A percentile compares a stretch with the other conserved stretches of the same genome.
Conservation (phyloP, 495 filamentous ascomycete species). For the Penicillium steckii region DNA sequence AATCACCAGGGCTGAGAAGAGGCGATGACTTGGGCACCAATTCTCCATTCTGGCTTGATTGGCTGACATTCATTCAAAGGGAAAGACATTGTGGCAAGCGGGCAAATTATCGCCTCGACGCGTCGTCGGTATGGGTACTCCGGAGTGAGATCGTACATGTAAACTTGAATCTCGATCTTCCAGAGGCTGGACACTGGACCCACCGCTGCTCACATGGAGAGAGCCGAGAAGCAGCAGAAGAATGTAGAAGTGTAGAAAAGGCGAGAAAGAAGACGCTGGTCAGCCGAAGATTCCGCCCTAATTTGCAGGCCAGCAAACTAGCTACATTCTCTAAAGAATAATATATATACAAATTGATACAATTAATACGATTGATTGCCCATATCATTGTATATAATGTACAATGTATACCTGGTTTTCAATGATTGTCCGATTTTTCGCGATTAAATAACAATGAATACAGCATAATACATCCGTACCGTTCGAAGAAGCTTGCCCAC, state of each 20-base stretch:
- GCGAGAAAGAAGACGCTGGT: too few relatives aligned
- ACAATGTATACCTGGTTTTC: too few relatives aligned
- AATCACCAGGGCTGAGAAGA: constrained; percentile 15
- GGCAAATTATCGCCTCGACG: background rate
- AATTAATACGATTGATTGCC: too few relatives aligned
- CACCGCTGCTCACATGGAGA: background rate
- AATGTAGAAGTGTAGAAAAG: too few relatives aligned
- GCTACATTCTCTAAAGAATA: too few relatives aligned
- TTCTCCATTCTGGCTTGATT: constrained; percentile 2
- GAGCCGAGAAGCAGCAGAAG: too few relatives aligned
- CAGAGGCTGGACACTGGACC: background rate
- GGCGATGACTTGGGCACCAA: constrained; percentile 17
- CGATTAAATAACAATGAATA: background rate
- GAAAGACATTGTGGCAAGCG: constrained; percentile 8
- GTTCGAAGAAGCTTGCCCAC: background rate
- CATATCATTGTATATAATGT: too few relatives aligned
- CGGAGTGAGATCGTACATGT: background rate
- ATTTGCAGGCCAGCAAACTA: too few relatives aligned
- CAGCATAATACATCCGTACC: background rate
- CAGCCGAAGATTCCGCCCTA: too few relatives aligned
- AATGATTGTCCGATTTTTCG: too few relatives aligned
- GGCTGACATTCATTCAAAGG: background rate
- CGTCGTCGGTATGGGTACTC: background rate
- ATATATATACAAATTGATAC: background rate
- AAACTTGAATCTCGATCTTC: background rate